Evolutionary conservation across 2,329 filamentous ascomycete species (phyloP).

Genomic region (Botrytis squamosa): DNA sequence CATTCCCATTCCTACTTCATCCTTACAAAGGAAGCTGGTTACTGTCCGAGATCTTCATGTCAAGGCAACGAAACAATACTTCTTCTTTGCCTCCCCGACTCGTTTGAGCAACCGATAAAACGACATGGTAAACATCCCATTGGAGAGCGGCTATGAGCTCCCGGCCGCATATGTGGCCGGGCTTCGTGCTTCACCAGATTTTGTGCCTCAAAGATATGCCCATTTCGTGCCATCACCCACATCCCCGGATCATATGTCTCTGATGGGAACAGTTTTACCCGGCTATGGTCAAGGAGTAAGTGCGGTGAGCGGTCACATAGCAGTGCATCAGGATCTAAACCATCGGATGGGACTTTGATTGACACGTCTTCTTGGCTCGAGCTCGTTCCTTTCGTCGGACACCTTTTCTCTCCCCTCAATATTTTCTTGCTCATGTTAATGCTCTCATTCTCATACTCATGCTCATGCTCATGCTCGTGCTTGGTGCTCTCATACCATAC

Average conservation of each 20-base stretch:
- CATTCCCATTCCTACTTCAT: neutral
- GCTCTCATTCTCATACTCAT: neutral
- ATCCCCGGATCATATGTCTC: conserved; percentile 20
- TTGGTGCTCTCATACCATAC: conserved; percentile 11
- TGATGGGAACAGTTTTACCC: conserved; percentile 12
- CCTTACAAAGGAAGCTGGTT: neutral
- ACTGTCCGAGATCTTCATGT: conserved; percentile 18
- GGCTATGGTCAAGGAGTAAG: conserved; percentile 10
- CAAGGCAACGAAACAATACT: neutral
- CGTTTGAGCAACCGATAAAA: conserved; percentile 13
- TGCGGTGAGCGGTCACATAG: conserved; percentile 20
- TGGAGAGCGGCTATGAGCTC: conserved; percentile 17
- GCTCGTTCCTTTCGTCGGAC: neutral
- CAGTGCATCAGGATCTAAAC: neutral
- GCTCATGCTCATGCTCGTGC: neutral
- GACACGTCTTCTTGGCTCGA: conserved; percentile 17
- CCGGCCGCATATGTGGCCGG: conserved; percentile 18
- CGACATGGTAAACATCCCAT: conserved; percentile 18
- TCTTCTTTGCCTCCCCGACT: neutral
- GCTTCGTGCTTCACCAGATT: conserved; percentile 12
- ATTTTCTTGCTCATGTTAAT: neutral
- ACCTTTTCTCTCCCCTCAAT: neutral
- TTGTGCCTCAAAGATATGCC: conserved; percentile 17
- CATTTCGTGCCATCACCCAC: conserved; percentile 7
- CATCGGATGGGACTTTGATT: conserved; percentile 4